Conservation (phyloP, 2,329 filamentous ascomycete species). For the Exophiala sp. region DNA sequence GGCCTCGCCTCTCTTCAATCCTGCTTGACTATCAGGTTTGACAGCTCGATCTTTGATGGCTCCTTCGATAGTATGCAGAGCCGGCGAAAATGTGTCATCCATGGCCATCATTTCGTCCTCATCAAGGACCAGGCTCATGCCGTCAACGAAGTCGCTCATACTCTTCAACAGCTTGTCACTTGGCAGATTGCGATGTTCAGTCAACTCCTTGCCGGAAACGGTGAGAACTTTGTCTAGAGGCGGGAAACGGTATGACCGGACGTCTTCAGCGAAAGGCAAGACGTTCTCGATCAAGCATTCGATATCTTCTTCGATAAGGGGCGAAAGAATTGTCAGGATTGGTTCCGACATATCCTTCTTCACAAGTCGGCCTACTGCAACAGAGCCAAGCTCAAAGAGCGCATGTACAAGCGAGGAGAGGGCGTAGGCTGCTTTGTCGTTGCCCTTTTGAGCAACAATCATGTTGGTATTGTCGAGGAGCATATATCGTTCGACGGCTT, state of each 20-base stretch:
- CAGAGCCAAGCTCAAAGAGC: conserved; percentile 77
- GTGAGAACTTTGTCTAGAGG: conserved; percentile 84
- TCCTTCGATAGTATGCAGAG: conserved; percentile 84
- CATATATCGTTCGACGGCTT: conserved; percentile 75
- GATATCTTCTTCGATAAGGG: conserved; percentile 71
- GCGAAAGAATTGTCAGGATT: conserved; percentile 71
- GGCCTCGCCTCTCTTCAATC: too few relatives aligned
- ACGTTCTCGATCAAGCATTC: conserved; percentile 88
- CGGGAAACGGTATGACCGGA: conserved; percentile 86
- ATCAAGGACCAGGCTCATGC: conserved; percentile 79
- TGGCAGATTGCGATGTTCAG: conserved; percentile 79
- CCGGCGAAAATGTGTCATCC: conserved; percentile 78
- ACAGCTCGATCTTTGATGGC: conserved; percentile 80
- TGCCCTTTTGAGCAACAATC: conserved; percentile 71
- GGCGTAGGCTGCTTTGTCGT: conserved; percentile 78
- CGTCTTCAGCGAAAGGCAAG: conserved; percentile 87
- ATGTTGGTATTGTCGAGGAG: conserved; percentile 78
- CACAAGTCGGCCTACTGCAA: conserved; percentile 82
- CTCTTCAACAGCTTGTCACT: conserved; percentile 68
- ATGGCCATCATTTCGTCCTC: conserved; percentile 67
- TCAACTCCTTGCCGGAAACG: conserved; percentile 74
- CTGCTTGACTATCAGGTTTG: conserved; percentile 36
- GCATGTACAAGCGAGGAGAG: conserved; percentile 88
- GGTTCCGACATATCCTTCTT: conserved; percentile 79
- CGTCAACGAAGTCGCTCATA: conserved; percentile 90